Conservation (phyloP, 352 stramenopile species). For the Aphanomyces invadans region DNA sequence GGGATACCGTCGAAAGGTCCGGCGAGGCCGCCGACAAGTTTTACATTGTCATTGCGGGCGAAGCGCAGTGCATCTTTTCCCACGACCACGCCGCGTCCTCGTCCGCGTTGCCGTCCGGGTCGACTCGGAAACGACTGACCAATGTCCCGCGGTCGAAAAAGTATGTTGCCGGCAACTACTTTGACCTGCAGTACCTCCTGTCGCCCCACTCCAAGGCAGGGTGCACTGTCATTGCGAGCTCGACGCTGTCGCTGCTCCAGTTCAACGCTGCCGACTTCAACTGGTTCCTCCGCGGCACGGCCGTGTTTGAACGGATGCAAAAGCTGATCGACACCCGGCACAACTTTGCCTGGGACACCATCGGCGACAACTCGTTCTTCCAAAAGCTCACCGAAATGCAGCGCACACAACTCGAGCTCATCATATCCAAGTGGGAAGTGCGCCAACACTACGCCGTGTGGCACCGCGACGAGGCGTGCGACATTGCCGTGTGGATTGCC, state of each 20-base stretch:
- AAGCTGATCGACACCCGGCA: conserved; percentile 61
- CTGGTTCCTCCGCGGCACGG: conserved; percentile 71
- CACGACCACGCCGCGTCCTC: conserved; percentile 26
- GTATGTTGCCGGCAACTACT: conserved; percentile 84
- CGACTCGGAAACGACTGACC: conserved; percentile 37
- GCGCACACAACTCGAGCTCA: conserved; percentile 82
- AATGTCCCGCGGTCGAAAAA: conserved; percentile 60
- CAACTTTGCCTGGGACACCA: conserved; percentile 74
- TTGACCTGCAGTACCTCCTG: conserved; percentile 74
- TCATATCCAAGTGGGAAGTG: conserved; percentile 51
- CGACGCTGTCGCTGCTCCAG: conserved; percentile 63
- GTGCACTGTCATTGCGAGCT: conserved; percentile 56
- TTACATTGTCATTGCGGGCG: conserved; percentile 78
- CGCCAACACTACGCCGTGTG: conserved; percentile 64
- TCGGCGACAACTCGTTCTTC: conserved; percentile 76
- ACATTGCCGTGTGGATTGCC: conserved; percentile 66
- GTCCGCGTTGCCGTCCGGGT: conserved; percentile 19
- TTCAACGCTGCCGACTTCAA: conserved; percentile 81
- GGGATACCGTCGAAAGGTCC: conserved; percentile 39
- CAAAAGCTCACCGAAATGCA: conserved; percentile 68
- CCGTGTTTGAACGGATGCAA: conserved; percentile 61
- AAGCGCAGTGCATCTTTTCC: conserved; percentile 48
- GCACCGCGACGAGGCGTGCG: conserved; percentile 55
- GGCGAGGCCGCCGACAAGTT: conserved; percentile 53
- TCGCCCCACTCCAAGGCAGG: conserved; percentile 55